Conservation (phyloP, 1,284 basidiomycete genomes). For the Earliella scabrosa region DNA sequence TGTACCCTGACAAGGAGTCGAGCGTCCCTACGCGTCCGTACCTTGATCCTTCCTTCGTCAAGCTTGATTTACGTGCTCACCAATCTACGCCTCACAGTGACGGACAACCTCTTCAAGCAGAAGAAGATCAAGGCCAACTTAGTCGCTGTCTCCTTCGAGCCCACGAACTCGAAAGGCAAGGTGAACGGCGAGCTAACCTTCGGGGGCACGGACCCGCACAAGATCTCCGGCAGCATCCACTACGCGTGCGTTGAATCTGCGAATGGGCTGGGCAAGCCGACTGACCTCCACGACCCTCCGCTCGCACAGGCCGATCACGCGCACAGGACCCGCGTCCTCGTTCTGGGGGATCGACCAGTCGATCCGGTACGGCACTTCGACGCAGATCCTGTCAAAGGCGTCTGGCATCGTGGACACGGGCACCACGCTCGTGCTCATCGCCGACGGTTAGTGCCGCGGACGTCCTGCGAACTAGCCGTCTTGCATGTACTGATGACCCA, state of each 20-base stretch:
- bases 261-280: not conserved
- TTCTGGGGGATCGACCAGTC: conserved; percentile 71
- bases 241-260: conserved; percentile 43
- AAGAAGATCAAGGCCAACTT: conserved; percentile 44
- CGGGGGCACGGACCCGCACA: conserved; percentile 49
- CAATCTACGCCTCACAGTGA: conserved; percentile 26
- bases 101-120: conserved; percentile 41
- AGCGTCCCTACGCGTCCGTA: conserved; percentile 29
- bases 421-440: conserved; percentile 43
- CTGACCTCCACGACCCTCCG: not conserved
- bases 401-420: conserved; percentile 72
- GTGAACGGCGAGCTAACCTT: conserved; percentile 53
- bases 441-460: conserved; percentile 30
- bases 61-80: not conserved
- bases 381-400: conserved; percentile 47
- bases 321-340: conserved; percentile 47
- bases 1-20: conserved; percentile 15
- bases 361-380: conserved; percentile 53
- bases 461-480: not conserved
- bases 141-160: conserved; percentile 55
- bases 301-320: conserved; percentile 46
- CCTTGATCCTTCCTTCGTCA: not conserved
- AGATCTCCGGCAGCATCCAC: conserved; percentile 48
- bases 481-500: conserved; percentile 32
- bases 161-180: conserved; percentile 36